Evolutionary conservation across 169 alveolate genomes (phyloP).

Genomic region (Besnoitia besnoiti): DNA sequence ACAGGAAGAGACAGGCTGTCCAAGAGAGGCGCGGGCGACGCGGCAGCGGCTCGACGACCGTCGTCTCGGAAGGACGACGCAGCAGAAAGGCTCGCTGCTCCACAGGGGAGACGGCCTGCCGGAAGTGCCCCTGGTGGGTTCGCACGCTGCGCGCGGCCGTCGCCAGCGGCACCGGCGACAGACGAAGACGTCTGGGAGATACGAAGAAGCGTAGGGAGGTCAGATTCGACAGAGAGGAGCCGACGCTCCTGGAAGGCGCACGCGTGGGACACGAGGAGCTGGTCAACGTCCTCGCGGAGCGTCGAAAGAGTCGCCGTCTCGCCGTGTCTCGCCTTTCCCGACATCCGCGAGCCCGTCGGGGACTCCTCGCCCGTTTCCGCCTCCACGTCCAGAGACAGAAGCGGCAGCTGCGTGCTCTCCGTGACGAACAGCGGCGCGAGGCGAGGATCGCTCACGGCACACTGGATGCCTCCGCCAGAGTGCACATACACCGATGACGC

Average conservation of each 20-base stretch:
- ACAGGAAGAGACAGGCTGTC: background rate
- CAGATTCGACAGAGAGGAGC: background rate
- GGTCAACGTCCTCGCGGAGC: background rate
- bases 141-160: background rate
- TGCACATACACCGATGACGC: background rate
- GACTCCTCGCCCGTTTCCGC: background rate
- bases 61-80: too few species aligned
- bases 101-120: background rate
- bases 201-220: background rate
- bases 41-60: too few species aligned
- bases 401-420: background rate
- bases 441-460: background rate
- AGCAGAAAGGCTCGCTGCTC: background rate
- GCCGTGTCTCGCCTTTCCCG: background rate
- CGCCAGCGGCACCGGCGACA: background rate
- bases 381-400: background rate
- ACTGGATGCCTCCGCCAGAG: background rate
- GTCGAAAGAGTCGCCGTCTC: too few species aligned
- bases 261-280: background rate
- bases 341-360: background rate
- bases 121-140: background rate
- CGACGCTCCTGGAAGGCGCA: background rate
- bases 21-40: background rate
- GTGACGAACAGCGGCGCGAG: background rate
- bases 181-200: background rate